Evolutionary conservation across 306 rosid genomes (phyloP), one percentile per base, ranked within the genome.

Genomic region (Styphnolobium japonicum): DNA sequence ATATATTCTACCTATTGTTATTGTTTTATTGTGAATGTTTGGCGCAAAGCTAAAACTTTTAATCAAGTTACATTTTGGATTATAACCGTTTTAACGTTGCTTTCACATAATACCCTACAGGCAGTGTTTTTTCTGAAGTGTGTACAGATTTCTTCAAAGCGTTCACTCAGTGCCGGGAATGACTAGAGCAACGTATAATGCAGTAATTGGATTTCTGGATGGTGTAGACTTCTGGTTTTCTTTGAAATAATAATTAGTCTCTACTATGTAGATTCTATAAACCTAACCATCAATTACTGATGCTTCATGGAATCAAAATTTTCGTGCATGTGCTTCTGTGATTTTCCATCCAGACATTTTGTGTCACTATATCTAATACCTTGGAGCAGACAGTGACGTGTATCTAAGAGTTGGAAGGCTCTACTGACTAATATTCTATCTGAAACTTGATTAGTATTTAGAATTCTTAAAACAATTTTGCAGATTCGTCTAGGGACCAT

Each of bases 401-500:
- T 63, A 18, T 42, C 19, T 37, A 65, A 49, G 31, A 37, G 10
- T 66, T 40, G 23, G 73, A 73, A 43, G 19, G 2, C 46, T 57
- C 37, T 23, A 2, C 16, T 34, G 16, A 25, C 22, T n/a, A 10
- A n/a, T 31, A 33, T 57, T 83, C 63, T 29, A n/a, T 52, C 19
- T 19, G 73, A 16, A 73, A 52, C 75, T 77, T 61, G 70, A 81
- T 66, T 55, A 19, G 29, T 51, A 6, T 58, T 81, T 81, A 72
- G 88, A 81, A 81, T 56, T 51, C 34, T 36, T 4, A 12, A 12
- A 15, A 45, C 63, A 74, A 56, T 27, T 75, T 56, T 48, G 2
- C 29, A 60, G 57, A 81, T 63, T 37, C 22, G 2, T 64, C 49
- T 4, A 55, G 62, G 64, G 68, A 75, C 77, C 70, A 79, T 80